Evolutionary conservation across 2,329 filamentous ascomycete genomes (phyloP), one percentile per base, ranked within the genome.

Genomic region (Colletotrichum sublineola): DNA sequence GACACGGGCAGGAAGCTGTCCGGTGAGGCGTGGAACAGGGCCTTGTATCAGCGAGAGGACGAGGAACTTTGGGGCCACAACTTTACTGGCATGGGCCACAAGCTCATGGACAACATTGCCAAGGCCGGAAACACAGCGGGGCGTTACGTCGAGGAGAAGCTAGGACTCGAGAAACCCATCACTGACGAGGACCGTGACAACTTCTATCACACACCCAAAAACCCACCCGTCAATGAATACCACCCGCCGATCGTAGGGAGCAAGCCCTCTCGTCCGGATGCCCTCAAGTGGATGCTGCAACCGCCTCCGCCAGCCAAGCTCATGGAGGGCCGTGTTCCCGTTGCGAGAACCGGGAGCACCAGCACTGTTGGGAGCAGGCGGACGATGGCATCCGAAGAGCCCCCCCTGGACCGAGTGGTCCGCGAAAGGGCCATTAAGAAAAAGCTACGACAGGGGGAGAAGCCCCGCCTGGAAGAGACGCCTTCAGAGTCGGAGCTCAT

Each of bases 261-360:
- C 82, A 92, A 89, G 68, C 93, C 91, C 18, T 87, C 86, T 48
- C 91, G 89, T 79, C 90, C 85, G 78, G 90, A 91, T 67, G 94
- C 93, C 72, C 92, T 93, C 67, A 88, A 88, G 78, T 98, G 95
- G 95, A 97, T 98, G 95, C 85, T 97, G 63, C 94, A 97, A 78
- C 95, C 95, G 2, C 94, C 95, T 1, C 95, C 95, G n/a, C 90
- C 92, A 44, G 94, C 95, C 68, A 95, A 92, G 80, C 87, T 97
- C 72, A 98, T 98, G 95, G 93, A 93, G 75, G 95, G 95, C 75
- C 96, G 95, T 80, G 89, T 93, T 46, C 89, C 90, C 40, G 91
- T 92, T 29, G 89, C 87, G 77, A 85, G 91, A 66, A 92, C 89
- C 75, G 85, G 85, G 46, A 93, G 90, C 78, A 85, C 87, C 46